Conservation (phyloP, 148 eudicot species). For the Rhododendron mucronatum region DNA sequence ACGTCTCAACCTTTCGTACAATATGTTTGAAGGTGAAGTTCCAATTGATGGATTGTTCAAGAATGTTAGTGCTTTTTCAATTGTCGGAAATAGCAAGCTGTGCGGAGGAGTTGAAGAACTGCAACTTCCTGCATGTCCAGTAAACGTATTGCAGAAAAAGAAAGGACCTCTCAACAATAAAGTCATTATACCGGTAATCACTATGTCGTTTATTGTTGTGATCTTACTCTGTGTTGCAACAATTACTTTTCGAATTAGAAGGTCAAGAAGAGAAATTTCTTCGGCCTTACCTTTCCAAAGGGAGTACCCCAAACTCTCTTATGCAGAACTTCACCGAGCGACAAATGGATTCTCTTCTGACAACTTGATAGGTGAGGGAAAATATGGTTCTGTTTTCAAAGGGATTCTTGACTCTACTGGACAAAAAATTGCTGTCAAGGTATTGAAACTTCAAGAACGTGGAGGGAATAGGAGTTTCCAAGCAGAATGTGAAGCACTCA, state of each 20-base stretch:
- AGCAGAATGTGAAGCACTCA: constrained; percentile 21
- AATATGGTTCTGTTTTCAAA: constrained; percentile 24
- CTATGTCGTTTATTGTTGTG: neutral
- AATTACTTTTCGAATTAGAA: neutral
- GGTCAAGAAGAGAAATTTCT: too few relatives aligned
- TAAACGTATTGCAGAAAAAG: neutral
- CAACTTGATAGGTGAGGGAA: constrained; percentile 22
- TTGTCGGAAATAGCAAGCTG: constrained; percentile 12
- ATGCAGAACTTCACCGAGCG: constrained; percentile 5
- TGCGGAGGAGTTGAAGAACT: constrained; percentile 20
- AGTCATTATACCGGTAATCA: neutral
- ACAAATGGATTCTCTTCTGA: constrained; percentile 21
- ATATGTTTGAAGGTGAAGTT: constrained; percentile 18
- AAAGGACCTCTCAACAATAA: neutral
- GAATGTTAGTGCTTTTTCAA: constrained; percentile 7
- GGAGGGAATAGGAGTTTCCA: constrained; percentile 23
- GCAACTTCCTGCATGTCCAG: neutral
- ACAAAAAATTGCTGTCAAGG: constrained; percentile 23
- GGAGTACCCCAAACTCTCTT: neutral
- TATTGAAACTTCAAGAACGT: constrained; percentile 17
- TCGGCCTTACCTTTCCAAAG: too few relatives aligned
- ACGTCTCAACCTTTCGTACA: constrained; percentile 13
- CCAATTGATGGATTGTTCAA: constrained; percentile 16
- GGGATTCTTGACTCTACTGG: constrained; percentile 2
- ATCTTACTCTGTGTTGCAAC: neutral